Conservation (phyloP, 805 yeast genomes). For the Kodamaea laetipori region DNA sequence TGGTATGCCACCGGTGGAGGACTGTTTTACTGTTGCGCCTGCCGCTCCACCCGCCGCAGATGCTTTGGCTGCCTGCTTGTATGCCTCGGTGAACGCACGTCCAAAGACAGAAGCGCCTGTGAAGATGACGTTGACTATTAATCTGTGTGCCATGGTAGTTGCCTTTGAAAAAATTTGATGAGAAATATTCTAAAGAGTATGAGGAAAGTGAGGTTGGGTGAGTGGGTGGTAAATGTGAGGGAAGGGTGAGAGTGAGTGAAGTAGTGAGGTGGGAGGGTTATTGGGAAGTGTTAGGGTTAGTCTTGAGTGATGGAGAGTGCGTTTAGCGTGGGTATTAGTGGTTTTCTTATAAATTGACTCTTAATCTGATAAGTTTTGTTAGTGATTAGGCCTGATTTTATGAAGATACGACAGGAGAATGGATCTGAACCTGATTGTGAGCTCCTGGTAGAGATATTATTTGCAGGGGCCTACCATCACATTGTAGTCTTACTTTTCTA, state of each 20-base stretch:
- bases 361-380: too few species aligned
- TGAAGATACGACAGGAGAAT: too few species aligned
- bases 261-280: neutral
- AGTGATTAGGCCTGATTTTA: too few species aligned
- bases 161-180: slow-evolving; percentile 4
- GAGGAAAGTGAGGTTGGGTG: neutral
- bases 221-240: neutral
- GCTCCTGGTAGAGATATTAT: too few species aligned
- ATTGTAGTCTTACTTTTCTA: too few species aligned
- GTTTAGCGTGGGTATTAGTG: slow-evolving; percentile 5
- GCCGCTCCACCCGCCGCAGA: slow-evolving; percentile 58
- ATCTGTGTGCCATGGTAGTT: slow-evolving; percentile 76
- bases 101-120: slow-evolving; percentile 97
- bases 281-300: neutral
- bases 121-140: slow-evolving; percentile 82
- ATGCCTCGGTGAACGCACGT: slow-evolving; percentile 94
- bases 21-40: slow-evolving; percentile 39
- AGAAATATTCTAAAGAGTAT: neutral
- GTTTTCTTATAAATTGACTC: too few species aligned
- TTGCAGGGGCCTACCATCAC: too few species aligned
- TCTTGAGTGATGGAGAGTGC: neutral
- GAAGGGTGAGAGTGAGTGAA: neutral
- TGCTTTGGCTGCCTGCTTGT: slow-evolving; percentile 93
- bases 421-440: too few species aligned
- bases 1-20: slow-evolving; percentile 74